Percentiles rank a stretch among this genome's conserved stretches.
Conservation (phyloP, 192 early-diverging fungal species). For the Backusella circina region DNA sequence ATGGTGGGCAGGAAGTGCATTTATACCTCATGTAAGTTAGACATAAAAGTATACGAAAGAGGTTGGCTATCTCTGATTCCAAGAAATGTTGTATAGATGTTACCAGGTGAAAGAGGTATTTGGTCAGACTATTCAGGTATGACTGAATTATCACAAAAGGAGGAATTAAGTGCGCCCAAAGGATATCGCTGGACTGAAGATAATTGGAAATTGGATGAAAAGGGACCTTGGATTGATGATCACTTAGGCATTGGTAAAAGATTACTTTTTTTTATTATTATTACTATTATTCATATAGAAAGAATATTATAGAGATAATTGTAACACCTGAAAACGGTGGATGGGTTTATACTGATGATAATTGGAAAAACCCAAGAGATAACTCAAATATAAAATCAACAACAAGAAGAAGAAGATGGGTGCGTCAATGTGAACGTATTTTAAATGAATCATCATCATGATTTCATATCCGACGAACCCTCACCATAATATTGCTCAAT, state of each 20-base stretch:
- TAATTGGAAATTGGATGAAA: constrained; percentile 28
- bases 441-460: neutral
- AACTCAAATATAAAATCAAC: constrained; percentile 1
- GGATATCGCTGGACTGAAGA: constrained; percentile 32
- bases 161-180: constrained; percentile 10
- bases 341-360: constrained; percentile 38
- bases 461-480: neutral
- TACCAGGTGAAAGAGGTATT: constrained; percentile 21
- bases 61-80: no score
- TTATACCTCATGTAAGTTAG: constrained; percentile 17
- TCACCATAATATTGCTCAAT: constrained; percentile 18
- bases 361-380: constrained; percentile 21
- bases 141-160: neutral
- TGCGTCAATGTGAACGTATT: constrained; percentile 9
- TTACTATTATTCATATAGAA: neutral
- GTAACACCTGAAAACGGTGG: constrained; percentile 35
- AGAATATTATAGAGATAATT: constrained; percentile 8
- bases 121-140: constrained; percentile 33
- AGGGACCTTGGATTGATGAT: constrained; percentile 34
- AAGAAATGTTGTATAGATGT: neutral
- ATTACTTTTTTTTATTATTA: neutral
- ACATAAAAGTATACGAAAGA: no score
- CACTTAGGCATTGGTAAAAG: constrained; percentile 26
- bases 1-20: constrained; percentile 23
- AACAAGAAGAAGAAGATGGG: constrained; percentile 33